Evolutionary conservation across 495 filamentous ascomycete species (phyloP).

Genomic region (Annulohypoxylon maeteangense): DNA sequence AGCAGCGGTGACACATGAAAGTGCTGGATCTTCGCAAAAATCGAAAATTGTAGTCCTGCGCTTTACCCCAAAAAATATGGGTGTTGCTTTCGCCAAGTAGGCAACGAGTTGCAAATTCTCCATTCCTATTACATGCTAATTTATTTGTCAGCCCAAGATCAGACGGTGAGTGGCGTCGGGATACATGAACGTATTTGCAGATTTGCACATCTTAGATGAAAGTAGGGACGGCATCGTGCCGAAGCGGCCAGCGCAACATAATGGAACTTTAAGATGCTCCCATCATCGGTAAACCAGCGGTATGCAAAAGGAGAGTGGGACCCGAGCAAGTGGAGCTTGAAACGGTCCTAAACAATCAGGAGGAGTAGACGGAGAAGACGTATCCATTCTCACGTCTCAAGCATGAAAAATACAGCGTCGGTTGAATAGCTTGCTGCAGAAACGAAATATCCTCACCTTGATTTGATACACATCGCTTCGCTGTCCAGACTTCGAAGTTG

Average conservation of each 20-base stretch:
- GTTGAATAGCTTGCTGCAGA: constrained; percentile 22
- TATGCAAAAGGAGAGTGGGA: constrained; percentile 23
- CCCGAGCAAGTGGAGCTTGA: constrained; percentile 36
- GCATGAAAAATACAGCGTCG: constrained; percentile 21
- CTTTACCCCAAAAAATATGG: background rate
- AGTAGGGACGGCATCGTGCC: background rate
- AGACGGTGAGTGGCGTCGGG: background rate
- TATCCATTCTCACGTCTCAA: constrained; percentile 36
- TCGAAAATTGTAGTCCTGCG: background rate
- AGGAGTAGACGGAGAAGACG: constrained; percentile 36
- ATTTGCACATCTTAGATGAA: background rate
- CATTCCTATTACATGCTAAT: background rate
- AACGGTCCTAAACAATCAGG: constrained; percentile 45
- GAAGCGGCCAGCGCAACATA: constrained; percentile 6
- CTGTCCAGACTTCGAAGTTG: constrained; percentile 10
- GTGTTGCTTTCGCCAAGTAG: background rate
- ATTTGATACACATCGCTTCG: constrained; percentile 25
- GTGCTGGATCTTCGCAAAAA: background rate
- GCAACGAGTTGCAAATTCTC: constrained; percentile 4
- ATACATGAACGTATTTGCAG: background rate
- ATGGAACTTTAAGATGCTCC: constrained; percentile 12
- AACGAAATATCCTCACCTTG: constrained; percentile 20
- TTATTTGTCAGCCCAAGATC: constrained; percentile 1
- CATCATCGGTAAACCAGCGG: constrained; percentile 14
- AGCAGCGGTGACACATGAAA: constrained; percentile 7